Evolutionary conservation across 495 filamentous ascomycete genomes (phyloP), one percentile per base, ranked within the genome.

Genomic region (Immersiella caudata): DNA sequence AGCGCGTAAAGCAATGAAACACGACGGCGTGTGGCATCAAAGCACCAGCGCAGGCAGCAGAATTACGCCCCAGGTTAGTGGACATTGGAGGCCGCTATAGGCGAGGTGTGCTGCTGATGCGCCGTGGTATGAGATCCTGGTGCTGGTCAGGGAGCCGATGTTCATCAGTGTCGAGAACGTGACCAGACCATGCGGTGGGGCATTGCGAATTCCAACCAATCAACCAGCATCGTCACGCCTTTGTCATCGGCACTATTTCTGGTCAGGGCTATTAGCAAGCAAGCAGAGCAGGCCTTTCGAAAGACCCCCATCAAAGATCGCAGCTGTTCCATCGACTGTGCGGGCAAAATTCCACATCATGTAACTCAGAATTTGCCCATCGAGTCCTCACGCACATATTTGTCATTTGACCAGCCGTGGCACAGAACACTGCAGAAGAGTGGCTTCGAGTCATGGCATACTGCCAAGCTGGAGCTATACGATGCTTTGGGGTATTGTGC

Each of bases 221-320:
- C 56, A 67, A 7, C 12, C 8, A 8, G 12, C 46, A 22, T 16
- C 8, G n/a, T 26, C 14, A 29, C 26, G 8, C n/a, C 14, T 67
- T 67, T 67, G 65, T 61, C 56, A 67, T 60, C 40, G 20, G n/a
- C 40, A 52, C 65, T 67, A 67, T 67, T 67, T 67, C 24, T 60
- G 55, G 29, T 22, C 6, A 12, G 29, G 7, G 55, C 33, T 14
- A 49, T 66, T 66, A 61, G 56, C 21, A 67, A 67, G 65, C 65
- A 61, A 12, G 5, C 24, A 24, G 61, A 33, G 12, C 6, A 36
- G 6, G 5, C 50, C 4, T 18, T 54, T 54, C 33, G 12, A 36
- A 36, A 36, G 12, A 36, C 33, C 33, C 33, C 12, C 33, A 36
- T 36, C 6, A 36, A 36, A 12, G n/a, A n/a, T n/a, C n/a, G n/a